Base-by-base conservation (phyloP, 2,329 filamentous ascomycete genomes). In the Ophiosphaerella herpotricha region DNA sequence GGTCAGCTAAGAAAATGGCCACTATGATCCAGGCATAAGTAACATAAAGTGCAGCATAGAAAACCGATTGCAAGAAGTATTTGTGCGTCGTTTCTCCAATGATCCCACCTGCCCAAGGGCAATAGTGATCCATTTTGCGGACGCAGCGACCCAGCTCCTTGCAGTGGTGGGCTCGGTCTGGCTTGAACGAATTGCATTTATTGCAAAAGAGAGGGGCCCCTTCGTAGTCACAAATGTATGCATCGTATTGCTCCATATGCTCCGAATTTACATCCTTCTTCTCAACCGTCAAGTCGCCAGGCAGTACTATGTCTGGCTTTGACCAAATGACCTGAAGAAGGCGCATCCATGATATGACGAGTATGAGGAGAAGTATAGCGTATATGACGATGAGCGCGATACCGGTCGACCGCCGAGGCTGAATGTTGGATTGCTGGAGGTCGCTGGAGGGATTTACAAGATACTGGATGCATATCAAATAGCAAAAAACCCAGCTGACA, bases 31-130 rank as follows among this genome's bases (percentile, higher is more conserved):
- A 74, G 8, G 82, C 74, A 50, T 89, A 82, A 2, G 78, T 72
- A 58, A 87, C 91, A 61, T 87, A 90, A 4, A 90, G 62, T 4
- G 84, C 76, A 1, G 85, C 85, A 70, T 94, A 96, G 37, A 84
- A 81, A 13, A 86, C 85, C 66, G 97, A 96, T 60, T 97, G 94
- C 9, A 91, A 78, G 67, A 99, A 97, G 74, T 90, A 97, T 64
- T 97, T 97, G 77, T 93, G 92, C 2, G 87, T 79, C 1, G 85
- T 91, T 70, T 97, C 92, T 0, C 86, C 88, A 8, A 99, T 86
- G 58, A 96, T 89, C 18, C 93, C 94, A 4, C 93, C 93, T n/a
- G 96, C 92, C 85, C 86, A 97, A 0, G 93, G 94, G 66, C 94
- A 99, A 64, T 92, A 94, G 68, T 97, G 93, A 57, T 97, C 93